A percentile compares a stretch with the other conserved stretches of the same genome.
These are phyloP conservation scores for Cicer pinnatifidum DNA, from an alignment of 306 rosid genomes.

Conservation along the genomic window DNA sequence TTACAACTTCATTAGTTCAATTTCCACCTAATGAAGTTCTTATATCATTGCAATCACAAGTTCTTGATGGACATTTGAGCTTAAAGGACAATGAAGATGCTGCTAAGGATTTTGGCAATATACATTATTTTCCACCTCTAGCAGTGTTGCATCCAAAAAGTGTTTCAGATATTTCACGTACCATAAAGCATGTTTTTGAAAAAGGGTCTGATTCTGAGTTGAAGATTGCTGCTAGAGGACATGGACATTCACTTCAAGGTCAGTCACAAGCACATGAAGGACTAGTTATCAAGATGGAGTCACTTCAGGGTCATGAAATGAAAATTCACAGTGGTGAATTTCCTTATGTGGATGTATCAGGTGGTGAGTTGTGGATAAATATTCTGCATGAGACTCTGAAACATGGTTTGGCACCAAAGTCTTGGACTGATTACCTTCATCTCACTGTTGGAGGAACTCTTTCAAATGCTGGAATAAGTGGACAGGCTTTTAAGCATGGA, in stretches of 20 bases:
- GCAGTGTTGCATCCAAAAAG: conserved; percentile 82
- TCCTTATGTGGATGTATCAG: conserved; percentile 87
- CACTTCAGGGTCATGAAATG: conserved; percentile 59
- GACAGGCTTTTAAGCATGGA: conserved; percentile 93
- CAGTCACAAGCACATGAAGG: conserved; percentile 85
- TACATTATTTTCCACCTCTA: conserved; percentile 64
- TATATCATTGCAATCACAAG: conserved; percentile 57
- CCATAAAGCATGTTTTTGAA: conserved; percentile 58
- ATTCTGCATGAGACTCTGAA: conserved; percentile 81
- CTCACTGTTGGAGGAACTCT: conserved; percentile 97
- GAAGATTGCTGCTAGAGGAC: conserved; percentile 93
- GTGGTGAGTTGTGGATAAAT: conserved; percentile 93
- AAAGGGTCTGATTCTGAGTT: conserved; percentile 63
- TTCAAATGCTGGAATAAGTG: conserved; percentile 93
- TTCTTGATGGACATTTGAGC: conserved; percentile 75
- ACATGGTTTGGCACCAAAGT: conserved; percentile 86
- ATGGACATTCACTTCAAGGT: conserved; percentile 85
- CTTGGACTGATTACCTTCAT: conserved; percentile 97
- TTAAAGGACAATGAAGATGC: conserved; percentile 58
- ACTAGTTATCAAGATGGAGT: conserved; percentile 78
- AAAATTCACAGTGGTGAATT: conserved; percentile 55
- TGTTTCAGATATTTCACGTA: conserved; percentile 68
- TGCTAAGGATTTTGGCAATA: conserved; percentile 86
- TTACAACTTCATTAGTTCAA: conserved; percentile 42
- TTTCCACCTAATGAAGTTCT: conserved; percentile 46